A percentile compares a stretch with the other conserved stretches of the same genome.
Evolutionary conservation across 768 basidiomycete genomes (phyloP).

Genomic region (Collybiopsis luxurians): DNA sequence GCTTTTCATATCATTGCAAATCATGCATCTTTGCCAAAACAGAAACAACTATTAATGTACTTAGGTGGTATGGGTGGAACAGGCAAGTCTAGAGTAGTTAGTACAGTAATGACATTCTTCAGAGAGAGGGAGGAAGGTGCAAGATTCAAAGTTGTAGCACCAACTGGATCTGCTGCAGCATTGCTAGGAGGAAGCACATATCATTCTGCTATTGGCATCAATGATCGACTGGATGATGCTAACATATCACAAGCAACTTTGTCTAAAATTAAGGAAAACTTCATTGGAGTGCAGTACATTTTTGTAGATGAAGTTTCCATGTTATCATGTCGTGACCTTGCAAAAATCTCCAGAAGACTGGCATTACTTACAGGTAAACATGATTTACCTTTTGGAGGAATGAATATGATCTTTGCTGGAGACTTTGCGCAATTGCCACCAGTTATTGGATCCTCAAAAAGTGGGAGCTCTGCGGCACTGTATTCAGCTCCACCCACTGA

Average conservation of each 20-base stretch:
- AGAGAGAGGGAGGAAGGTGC: slow-evolving; percentile 15
- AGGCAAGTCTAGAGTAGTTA: slow-evolving; percentile 27
- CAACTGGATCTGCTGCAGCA: slow-evolving; percentile 30
- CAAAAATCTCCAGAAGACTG: slow-evolving; percentile 13
- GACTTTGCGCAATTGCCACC: slow-evolving; percentile 29
- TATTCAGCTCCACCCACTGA: slow-evolving; percentile 20
- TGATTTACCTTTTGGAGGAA: slow-evolving; percentile 19
- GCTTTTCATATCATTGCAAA: slow-evolving; percentile 13
- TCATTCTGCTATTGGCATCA: slow-evolving; percentile 29
- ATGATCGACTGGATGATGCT: background rate
- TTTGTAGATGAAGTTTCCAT: slow-evolving; percentile 31
- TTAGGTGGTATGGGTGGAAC: slow-evolving; percentile 28
- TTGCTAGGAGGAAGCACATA: slow-evolving; percentile 32
- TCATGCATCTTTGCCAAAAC: background rate
- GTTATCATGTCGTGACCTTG: slow-evolving; percentile 17
- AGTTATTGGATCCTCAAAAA: slow-evolving; percentile 11
- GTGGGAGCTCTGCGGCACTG: slow-evolving; percentile 5
- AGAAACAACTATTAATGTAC: slow-evolving; percentile 12
- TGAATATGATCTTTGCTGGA: slow-evolving; percentile 27
- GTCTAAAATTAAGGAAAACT: background rate
- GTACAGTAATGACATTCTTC: slow-evolving; percentile 22
- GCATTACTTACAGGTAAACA: background rate
- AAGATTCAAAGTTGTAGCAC: slow-evolving; percentile 24
- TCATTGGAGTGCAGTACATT: slow-evolving; percentile 18
- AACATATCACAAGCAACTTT: background rate